Evolutionary conservation across 129 eudicot genomes (phyloP).

Genomic region (Tagetes patula): DNA sequence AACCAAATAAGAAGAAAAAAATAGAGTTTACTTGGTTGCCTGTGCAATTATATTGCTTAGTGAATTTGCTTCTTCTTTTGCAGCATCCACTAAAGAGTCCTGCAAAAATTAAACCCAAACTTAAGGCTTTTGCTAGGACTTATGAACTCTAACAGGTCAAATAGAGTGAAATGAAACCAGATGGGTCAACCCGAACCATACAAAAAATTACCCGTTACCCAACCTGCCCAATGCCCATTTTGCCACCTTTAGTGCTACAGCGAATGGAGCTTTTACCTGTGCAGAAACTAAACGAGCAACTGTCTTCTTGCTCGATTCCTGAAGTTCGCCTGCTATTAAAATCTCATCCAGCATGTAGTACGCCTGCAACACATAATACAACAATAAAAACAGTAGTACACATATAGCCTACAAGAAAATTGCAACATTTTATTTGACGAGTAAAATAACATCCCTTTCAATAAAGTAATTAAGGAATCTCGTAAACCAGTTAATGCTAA

Average conservation of each 20-base stretch:
- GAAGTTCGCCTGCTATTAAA: conserved; percentile 92
- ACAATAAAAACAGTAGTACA: background rate
- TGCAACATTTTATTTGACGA: background rate
- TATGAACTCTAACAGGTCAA: background rate
- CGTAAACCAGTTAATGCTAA: background rate
- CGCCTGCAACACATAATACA: conserved; percentile 53
- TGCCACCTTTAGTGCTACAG: background rate
- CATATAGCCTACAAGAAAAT: background rate
- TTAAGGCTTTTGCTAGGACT: background rate
- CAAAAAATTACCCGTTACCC: background rate
- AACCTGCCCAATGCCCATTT: background rate
- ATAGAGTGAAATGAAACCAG: background rate
- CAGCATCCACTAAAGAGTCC: conserved; percentile 88
- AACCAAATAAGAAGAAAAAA: background rate
- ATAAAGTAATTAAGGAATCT: background rate
- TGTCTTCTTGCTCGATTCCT: conserved; percentile 94
- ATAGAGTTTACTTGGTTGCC: conserved; percentile 62
- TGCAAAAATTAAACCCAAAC: conserved; percentile 25
- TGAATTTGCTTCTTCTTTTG: conserved; percentile 82
- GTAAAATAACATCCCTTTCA: background rate
- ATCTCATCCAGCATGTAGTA: conserved; percentile 87
- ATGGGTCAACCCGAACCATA: background rate
- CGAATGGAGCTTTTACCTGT: conserved; percentile 45
- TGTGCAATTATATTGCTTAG: conserved; percentile 83
- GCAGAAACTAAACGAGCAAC: conserved; percentile 78